Conservation (phyloP, 495 filamentous ascomycete genomes). For the Penicillium waksmanii region DNA sequence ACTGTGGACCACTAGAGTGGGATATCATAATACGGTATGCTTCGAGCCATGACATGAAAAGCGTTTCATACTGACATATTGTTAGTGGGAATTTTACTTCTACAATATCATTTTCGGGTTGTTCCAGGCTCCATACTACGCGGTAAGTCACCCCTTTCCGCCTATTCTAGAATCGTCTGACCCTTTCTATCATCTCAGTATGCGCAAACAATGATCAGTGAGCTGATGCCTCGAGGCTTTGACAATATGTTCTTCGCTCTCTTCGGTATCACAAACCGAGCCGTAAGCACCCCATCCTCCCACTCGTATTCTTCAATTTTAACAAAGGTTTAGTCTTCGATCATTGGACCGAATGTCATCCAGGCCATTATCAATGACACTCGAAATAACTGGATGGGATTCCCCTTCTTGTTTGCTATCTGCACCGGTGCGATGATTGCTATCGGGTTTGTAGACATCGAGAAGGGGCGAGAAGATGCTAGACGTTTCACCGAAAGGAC, state of each 20-base stretch:
- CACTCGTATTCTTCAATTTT: not conserved
- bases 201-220: conserved; percentile 57
- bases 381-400: conserved; percentile 56
- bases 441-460: conserved; percentile 49
- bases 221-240: conserved; percentile 53
- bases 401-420: conserved; percentile 52
- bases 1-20: conserved; percentile 49
- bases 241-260: conserved; percentile 59
- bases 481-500: conserved; percentile 43
- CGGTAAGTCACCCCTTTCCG: conserved; percentile 28
- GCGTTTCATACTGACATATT: conserved; percentile 4
- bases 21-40: conserved; percentile 50
- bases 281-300: conserved; percentile 34
- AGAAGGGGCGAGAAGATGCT: conserved; percentile 51
- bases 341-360: conserved; percentile 54
- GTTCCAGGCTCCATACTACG: conserved; percentile 56
- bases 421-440: conserved; percentile 46
- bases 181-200: conserved; percentile 30
- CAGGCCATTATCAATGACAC: conserved; percentile 54
- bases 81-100: conserved; percentile 54
- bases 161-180: not conserved
- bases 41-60: not conserved
- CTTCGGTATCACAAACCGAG: conserved; percentile 56
- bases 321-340: conserved; percentile 42
- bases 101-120: conserved; percentile 55